Conservation (phyloP, 2,329 filamentous ascomycete species). For the Arthroderma sp. region DNA sequence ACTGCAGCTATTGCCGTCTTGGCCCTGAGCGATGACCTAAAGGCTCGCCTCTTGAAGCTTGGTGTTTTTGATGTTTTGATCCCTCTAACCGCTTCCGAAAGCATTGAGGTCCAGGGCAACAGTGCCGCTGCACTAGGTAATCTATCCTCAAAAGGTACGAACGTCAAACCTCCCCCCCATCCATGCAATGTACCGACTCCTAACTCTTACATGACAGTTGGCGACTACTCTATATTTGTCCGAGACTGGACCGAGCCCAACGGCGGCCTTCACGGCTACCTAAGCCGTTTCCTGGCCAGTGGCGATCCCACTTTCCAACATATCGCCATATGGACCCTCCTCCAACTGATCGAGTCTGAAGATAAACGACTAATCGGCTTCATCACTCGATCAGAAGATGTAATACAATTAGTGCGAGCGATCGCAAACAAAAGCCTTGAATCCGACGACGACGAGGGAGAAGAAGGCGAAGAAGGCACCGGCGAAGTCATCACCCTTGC, state of each 20-base stretch:
- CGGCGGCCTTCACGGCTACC: conserved; percentile 89
- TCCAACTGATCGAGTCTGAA: conserved; percentile 91
- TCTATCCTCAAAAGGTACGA: conserved; percentile 83
- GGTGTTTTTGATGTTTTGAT: conserved; percentile 96
- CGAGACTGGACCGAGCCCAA: conserved; percentile 86
- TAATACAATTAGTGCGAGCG: conserved; percentile 79
- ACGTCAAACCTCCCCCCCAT: conserved; percentile 9
- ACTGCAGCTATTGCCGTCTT: conserved; percentile 97
- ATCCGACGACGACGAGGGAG: conserved; percentile 71
- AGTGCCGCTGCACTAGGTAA: conserved; percentile 93
- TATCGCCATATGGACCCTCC: conserved; percentile 94
- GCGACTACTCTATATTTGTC: conserved; percentile 92
- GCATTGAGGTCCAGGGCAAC: conserved; percentile 96
- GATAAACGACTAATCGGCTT: conserved; percentile 78
- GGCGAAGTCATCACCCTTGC: conserved; percentile 87
- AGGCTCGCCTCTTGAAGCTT: conserved; percentile 76
- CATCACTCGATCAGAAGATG: conserved; percentile 80
- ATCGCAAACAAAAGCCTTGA: conserved; percentile 86
- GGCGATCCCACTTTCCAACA: conserved; percentile 97
- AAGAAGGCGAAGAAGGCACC: conserved; percentile 83
- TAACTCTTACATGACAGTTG: conserved; percentile 46
- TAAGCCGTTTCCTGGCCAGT: conserved; percentile 82
- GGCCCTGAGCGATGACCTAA: conserved; percentile 88
- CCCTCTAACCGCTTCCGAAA: conserved; percentile 84
- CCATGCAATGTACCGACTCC: neutral